A percentile compares a stretch with the other conserved stretches of the same genome.
Evolutionary conservation across 2,329 filamentous ascomycete species (phyloP).

Genomic region (Ceratocystis destructans): DNA sequence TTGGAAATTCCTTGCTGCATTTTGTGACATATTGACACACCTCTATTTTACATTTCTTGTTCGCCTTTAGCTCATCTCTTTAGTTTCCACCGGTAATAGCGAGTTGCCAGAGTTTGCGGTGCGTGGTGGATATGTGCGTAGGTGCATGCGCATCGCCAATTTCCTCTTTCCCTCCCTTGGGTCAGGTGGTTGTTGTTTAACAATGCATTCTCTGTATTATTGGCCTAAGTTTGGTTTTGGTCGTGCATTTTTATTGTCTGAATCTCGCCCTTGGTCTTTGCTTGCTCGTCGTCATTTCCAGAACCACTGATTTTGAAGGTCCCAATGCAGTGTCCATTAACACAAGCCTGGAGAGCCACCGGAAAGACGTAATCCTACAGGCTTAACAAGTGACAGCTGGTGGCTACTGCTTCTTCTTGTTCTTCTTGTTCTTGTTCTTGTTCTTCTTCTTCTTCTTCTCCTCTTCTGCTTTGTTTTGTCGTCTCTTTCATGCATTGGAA

Average conservation of each 20-base stretch:
- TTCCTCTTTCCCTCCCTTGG: background rate
- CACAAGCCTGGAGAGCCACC: background rate
- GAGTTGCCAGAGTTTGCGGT: background rate
- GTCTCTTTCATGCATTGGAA: background rate
- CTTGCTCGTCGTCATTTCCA: background rate
- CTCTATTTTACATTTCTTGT: no score
- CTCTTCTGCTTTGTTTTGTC: background rate
- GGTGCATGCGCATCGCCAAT: background rate
- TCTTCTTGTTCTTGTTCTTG: no score
- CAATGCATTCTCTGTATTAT: background rate
- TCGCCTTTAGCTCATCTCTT: background rate
- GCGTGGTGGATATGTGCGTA: background rate
- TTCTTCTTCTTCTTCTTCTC: background rate
- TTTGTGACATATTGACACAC: no score
- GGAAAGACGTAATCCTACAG: background rate
- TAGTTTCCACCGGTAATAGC: background rate
- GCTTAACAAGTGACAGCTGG: background rate
- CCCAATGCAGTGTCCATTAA: background rate
- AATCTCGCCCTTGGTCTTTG: background rate
- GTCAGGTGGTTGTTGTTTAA: background rate
- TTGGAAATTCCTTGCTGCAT: no score
- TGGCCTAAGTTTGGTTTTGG: background rate
- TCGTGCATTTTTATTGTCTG: background rate
- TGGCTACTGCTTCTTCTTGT: background rate
- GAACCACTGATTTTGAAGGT: background rate